These are phyloP conservation scores for Colletotrichum aenigma DNA, from an alignment of 2,329 filamentous ascomycete species.

Conservation along the genomic window DNA sequence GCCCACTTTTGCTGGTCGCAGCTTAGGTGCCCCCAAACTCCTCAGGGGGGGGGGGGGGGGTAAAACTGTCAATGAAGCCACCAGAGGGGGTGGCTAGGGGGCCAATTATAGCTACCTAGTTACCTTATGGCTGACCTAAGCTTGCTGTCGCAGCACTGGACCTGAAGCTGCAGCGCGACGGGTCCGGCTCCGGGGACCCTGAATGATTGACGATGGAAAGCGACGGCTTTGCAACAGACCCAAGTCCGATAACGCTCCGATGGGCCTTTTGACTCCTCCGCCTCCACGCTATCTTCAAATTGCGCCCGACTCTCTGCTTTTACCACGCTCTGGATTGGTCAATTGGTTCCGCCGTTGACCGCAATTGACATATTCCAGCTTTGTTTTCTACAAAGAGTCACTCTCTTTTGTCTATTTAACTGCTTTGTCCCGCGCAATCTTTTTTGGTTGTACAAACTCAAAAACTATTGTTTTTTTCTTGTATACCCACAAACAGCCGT, in stretches of 20 bases:
- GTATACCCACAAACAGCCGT: not conserved
- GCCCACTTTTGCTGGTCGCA: not conserved
- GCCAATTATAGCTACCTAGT: not conserved
- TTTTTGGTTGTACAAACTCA: not conserved
- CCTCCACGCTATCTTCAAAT: constrained; percentile 4
- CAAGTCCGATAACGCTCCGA: constrained; percentile 33
- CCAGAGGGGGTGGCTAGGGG: not conserved
- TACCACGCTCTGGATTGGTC: constrained; percentile 11
- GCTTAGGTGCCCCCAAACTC: not conserved
- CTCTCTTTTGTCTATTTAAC: not conserved
- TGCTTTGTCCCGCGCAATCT: not conserved
- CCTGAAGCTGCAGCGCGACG: not conserved
- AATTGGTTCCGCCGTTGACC: not conserved
- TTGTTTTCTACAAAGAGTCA: not conserved
- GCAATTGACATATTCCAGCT: not conserved
- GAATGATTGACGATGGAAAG: constrained; percentile 18
- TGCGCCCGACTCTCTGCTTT: constrained; percentile 5
- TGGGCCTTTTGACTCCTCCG: constrained; percentile 2
- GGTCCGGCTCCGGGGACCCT: constrained; percentile 20
- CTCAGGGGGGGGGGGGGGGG: too few species aligned
- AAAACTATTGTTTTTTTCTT: not conserved
- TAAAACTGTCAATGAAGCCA: not conserved
- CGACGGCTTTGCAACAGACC: constrained; percentile 16
- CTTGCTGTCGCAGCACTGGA: not conserved
- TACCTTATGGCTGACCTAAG: constrained; percentile 10